phyloP scores from a whole-genome alignment of 2,329 filamentous ascomycete genomes.

The Hypoxylon rubiginosum region DNA sequence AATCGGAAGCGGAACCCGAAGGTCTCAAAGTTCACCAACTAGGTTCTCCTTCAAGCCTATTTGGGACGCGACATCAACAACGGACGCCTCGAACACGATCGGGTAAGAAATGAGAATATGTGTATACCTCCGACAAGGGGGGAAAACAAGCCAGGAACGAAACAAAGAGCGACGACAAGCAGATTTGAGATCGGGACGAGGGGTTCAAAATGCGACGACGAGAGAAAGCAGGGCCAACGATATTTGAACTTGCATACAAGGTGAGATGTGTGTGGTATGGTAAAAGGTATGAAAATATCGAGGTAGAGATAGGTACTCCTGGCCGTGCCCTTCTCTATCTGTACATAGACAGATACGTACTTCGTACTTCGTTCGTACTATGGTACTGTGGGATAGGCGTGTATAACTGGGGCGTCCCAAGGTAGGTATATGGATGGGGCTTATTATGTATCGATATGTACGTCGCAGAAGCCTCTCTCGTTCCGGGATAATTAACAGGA shows the following conservation, averaged over 20 bases:
- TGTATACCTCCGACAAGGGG: conserved; percentile 48
- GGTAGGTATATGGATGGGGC: conserved; percentile 42
- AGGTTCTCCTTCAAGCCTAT: conserved; percentile 51
- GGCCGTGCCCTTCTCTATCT: conserved; percentile 24
- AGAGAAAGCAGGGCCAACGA: conserved; percentile 49
- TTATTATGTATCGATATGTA: conserved; percentile 44
- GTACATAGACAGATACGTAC: no score
- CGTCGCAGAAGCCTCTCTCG: conserved; percentile 39
- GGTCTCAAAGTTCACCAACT: conserved; percentile 56
- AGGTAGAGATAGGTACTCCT: conserved; percentile 47
- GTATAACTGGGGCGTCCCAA: conserved; percentile 41
- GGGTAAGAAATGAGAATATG: conserved; percentile 37
- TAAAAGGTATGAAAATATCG: conserved; percentile 48
- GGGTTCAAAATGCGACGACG: conserved; percentile 48
- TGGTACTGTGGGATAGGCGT: not conserved
- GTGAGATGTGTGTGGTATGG: not conserved
- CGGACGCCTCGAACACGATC: conserved; percentile 37
- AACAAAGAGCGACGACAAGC: conserved; percentile 43
- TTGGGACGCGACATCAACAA: conserved; percentile 46
- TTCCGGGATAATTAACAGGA: conserved; percentile 47
- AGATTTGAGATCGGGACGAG: conserved; percentile 52
- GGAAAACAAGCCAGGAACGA: conserved; percentile 39
- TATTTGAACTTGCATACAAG: conserved; percentile 48
- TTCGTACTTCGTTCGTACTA: no score
- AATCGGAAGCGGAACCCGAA: conserved; percentile 56